phyloP scores from a whole-genome alignment of 192 early-diverging fungal species.

The Gryganskiella cystojenkinii region DNA sequence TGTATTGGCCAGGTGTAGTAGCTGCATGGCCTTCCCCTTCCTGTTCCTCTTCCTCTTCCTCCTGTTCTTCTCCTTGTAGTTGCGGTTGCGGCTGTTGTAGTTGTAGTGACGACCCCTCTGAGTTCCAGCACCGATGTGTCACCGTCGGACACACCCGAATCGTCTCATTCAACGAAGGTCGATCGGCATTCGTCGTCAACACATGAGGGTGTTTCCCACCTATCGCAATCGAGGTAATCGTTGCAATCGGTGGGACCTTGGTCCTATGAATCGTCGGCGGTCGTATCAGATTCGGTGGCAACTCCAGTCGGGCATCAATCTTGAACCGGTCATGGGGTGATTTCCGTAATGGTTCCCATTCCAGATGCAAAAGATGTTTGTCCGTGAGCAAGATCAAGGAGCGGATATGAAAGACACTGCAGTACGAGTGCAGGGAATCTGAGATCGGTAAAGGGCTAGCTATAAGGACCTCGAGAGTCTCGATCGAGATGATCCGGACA shows the following conservation, averaged over 20 bases:
- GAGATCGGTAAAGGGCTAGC: slow-evolving; percentile 16
- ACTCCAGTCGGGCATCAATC: slow-evolving; percentile 24
- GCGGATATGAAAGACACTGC: slow-evolving; percentile 47
- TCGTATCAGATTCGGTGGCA: slow-evolving; percentile 33
- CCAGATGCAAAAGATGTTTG: slow-evolving; percentile 29
- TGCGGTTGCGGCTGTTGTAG: not conserved
- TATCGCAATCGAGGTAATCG: slow-evolving; percentile 45
- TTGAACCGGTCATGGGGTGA: slow-evolving; percentile 19
- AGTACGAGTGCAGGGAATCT: slow-evolving; percentile 4
- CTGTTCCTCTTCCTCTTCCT: not conserved
- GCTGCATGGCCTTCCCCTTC: not conserved
- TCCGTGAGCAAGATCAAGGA: slow-evolving; percentile 42
- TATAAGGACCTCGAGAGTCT: slow-evolving; percentile 28
- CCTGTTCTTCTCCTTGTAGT: slow-evolving; percentile 1
- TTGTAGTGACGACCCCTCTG: not conserved
- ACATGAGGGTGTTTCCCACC: slow-evolving; percentile 45
- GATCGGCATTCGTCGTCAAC: slow-evolving; percentile 45
- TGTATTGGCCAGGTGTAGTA: too few relatives aligned
- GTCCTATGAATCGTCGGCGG: slow-evolving; percentile 30
- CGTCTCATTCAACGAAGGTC: slow-evolving; percentile 27
- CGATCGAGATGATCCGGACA: slow-evolving; percentile 32
- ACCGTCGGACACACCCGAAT: slow-evolving; percentile 43
- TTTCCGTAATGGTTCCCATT: slow-evolving; percentile 41
- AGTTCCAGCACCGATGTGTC: not conserved
- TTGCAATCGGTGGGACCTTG: slow-evolving; percentile 38